phyloP scores from a whole-genome alignment of 2,329 filamentous ascomycete species.

The Aspergillus fructus region DNA sequence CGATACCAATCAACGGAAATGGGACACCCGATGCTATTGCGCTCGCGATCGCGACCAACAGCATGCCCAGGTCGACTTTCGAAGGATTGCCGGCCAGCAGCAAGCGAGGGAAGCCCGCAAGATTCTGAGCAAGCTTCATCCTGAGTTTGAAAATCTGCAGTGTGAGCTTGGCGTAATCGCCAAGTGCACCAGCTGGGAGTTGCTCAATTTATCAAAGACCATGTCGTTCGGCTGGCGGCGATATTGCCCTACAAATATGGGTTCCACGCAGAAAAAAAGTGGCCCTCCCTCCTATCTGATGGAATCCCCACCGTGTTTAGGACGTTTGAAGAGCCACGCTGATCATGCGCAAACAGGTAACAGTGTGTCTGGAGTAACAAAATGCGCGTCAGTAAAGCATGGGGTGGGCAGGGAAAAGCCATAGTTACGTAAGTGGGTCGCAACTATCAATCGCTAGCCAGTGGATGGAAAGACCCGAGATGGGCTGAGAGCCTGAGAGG shows the following conservation, averaged over 20 bases:
- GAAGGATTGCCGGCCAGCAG: constrained; percentile 23
- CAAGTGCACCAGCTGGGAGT: constrained; percentile 2
- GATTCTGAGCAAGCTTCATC: constrained; percentile 32
- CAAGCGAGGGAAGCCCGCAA: constrained; percentile 36
- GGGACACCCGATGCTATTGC: constrained; percentile 39
- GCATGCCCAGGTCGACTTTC: constrained; percentile 25
- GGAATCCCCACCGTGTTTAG: not conserved
- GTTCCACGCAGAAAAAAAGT: not conserved
- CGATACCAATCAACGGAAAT: constrained; percentile 39
- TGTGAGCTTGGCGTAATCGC: constrained; percentile 2
- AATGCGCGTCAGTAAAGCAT: not conserved
- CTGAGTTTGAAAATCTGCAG: constrained; percentile 6
- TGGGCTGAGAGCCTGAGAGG: not conserved
- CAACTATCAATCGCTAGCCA: not conserved
- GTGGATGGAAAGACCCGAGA: not conserved
- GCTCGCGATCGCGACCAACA: constrained; percentile 28
- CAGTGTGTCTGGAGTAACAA: not conserved
- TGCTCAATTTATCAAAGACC: constrained; percentile 1
- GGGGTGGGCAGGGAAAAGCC: not conserved
- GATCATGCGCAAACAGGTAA: not conserved
- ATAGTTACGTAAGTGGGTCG: constrained; percentile 1
- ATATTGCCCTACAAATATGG: not conserved
- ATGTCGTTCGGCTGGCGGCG: not conserved
- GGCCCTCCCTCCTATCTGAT: not conserved
- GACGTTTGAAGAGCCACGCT: not conserved